Evolutionary conservation across 2,329 filamentous ascomycete genomes (phyloP).

Genomic region (Pyrenophora teres): DNA sequence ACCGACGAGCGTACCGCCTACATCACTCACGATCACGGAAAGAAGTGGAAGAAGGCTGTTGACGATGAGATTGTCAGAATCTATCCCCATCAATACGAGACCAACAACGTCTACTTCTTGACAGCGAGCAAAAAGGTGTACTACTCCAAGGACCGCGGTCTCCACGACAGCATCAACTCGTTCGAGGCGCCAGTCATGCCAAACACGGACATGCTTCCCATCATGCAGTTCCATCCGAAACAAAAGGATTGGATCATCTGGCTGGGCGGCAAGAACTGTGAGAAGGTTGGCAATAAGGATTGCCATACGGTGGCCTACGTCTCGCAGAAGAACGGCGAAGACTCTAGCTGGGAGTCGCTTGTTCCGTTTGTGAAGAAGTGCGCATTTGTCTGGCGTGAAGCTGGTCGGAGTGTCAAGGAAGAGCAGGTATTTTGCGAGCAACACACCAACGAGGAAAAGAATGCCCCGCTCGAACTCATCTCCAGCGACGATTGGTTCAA

Average conservation of each 20-base stretch:
- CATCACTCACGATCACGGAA: constrained; percentile 84
- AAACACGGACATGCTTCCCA: constrained; percentile 55
- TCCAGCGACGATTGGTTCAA: constrained; percentile 82
- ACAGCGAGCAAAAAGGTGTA: constrained; percentile 70
- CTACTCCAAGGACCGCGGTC: constrained; percentile 80
- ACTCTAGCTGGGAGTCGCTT: constrained; percentile 70
- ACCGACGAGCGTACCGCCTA: constrained; percentile 66
- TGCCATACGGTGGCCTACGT: constrained; percentile 78
- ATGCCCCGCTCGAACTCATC: constrained; percentile 69
- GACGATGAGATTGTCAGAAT: constrained; percentile 72
- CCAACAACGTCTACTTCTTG: constrained; percentile 85
- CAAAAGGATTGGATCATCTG: constrained; percentile 86
- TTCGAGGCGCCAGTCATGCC: constrained; percentile 72
- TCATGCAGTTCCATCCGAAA: constrained; percentile 81
- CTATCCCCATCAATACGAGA: constrained; percentile 77
- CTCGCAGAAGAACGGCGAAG: constrained; percentile 74
- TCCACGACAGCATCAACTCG: constrained; percentile 64
- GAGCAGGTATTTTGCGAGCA: constrained; percentile 69
- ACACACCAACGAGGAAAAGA: constrained; percentile 64
- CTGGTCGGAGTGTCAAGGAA: constrained; percentile 59
- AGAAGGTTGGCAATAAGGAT: constrained; percentile 54
- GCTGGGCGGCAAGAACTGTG: constrained; percentile 74
- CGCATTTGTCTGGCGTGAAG: constrained; percentile 77
- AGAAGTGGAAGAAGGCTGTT: constrained; percentile 77
- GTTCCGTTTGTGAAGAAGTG: constrained; percentile 78